Conservation (phyloP, 176 grass and related monocot species). For the Carex myosuroides region DNA sequence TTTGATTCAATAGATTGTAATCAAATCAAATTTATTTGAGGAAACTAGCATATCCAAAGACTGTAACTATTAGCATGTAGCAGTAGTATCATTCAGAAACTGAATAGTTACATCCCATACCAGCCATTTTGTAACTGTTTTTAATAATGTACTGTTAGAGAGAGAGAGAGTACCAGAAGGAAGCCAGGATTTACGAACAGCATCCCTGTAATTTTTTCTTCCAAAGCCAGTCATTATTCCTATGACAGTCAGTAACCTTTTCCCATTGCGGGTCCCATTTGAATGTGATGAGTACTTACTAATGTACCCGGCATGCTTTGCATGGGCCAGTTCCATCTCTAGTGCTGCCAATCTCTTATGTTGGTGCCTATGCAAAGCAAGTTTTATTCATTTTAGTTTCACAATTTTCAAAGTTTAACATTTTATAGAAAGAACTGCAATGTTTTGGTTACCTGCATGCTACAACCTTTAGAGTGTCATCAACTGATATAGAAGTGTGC, state of each 20-base stretch:
- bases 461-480: constrained; percentile 89
- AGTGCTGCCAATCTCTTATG: constrained; percentile 72
- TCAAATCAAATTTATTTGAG: not conserved
- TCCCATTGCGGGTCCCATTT: constrained; percentile 54
- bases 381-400: not conserved
- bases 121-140: too few relatives aligned
- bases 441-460: constrained; percentile 61
- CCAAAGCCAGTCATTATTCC: constrained; percentile 89
- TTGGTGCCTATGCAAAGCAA: constrained; percentile 59
- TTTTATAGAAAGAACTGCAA: not conserved
- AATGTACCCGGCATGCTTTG: constrained; percentile 67
- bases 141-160: not conserved
- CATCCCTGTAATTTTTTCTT: constrained; percentile 82
- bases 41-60: not conserved
- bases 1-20: not conserved
- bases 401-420: not conserved
- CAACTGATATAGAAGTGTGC: constrained; percentile 73
- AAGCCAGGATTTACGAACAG: constrained; percentile 93
- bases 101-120: too few relatives aligned
- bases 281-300: constrained; percentile 65
- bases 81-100: too few relatives aligned
- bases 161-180: constrained; percentile 51
- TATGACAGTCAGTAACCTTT: constrained; percentile 66
- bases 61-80: not conserved
- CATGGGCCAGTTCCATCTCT: constrained; percentile 83